Percentiles rank a stretch among this genome's conserved stretches.
phyloP scores from a whole-genome alignment of 2,329 filamentous ascomycete species.

The Epicoccum sorghinum region DNA sequence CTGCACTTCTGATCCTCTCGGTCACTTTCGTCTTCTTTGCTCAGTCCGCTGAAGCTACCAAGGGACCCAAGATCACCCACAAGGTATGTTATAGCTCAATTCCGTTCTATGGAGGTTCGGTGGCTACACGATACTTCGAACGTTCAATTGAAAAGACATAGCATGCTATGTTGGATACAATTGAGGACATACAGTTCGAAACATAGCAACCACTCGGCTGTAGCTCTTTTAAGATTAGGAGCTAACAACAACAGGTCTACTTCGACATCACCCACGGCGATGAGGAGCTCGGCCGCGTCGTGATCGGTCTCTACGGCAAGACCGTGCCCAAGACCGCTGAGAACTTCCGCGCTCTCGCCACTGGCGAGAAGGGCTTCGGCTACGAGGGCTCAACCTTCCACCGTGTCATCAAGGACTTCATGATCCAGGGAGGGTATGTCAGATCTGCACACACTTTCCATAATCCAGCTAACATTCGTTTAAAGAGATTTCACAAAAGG shows the following conservation, averaged over 20 bases:
- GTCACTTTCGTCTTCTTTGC: slow-evolving; percentile 55
- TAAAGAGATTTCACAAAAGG: slow-evolving; percentile 85
- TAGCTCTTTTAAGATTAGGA: neutral
- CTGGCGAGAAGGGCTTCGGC: slow-evolving; percentile 84
- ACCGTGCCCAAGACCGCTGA: slow-evolving; percentile 78
- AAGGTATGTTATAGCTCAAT: slow-evolving; percentile 62
- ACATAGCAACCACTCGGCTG: neutral
- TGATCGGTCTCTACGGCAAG: slow-evolving; percentile 86
- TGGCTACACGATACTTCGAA: neutral
- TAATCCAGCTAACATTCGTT: too few species aligned
- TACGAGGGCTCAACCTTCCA: slow-evolving; percentile 85
- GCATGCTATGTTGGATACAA: neutral
- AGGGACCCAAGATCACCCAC: slow-evolving; percentile 93
- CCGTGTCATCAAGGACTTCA: slow-evolving; percentile 88
- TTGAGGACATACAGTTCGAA: neutral
- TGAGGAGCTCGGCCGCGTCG: slow-evolving; percentile 73
- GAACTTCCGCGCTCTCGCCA: slow-evolving; percentile 76
- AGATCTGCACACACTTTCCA: too few species aligned
- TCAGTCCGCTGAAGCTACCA: slow-evolving; percentile 41
- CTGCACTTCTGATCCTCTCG: slow-evolving; percentile 77
- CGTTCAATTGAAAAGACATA: slow-evolving; percentile 3
- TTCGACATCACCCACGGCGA: slow-evolving; percentile 84
- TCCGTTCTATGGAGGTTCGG: neutral
- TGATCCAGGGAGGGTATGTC: slow-evolving; percentile 94
- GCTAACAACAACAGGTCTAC: slow-evolving; percentile 62